phyloP scores from a whole-genome alignment of 139 green algal species.

The Picochlorum costavermella region DNA sequence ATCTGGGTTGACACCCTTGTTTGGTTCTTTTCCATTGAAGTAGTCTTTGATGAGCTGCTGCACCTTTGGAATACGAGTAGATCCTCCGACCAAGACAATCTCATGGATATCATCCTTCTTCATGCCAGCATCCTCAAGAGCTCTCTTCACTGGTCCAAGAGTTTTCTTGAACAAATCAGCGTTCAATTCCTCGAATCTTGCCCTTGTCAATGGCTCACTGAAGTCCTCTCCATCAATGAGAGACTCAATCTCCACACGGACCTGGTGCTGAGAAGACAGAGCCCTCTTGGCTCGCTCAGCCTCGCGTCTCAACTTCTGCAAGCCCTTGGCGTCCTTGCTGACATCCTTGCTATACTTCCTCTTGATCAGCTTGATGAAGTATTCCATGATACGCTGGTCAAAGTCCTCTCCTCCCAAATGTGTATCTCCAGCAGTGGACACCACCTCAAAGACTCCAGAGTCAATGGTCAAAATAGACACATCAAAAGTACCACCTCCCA shows the following conservation, averaged over 20 bases:
- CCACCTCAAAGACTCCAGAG: conserved; percentile 92
- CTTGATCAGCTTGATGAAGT: conserved; percentile 99
- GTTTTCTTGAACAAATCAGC: conserved; percentile 98
- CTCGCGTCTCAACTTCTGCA: conserved; percentile 94
- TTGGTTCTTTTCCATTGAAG: conserved; percentile 88
- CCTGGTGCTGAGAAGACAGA: conserved; percentile 87
- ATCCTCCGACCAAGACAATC: conserved; percentile 94
- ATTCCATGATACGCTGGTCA: conserved; percentile 96
- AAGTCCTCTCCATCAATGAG: conserved; percentile 93
- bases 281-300: conserved; percentile 96
- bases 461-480: conserved; percentile 98
- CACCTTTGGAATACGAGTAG: conserved; percentile 91
- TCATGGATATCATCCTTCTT: conserved; percentile 88
- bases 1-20: conserved; percentile 92
- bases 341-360: conserved; percentile 93
- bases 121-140: conserved; percentile 86
- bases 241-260: conserved; percentile 95
- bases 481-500: conserved; percentile 98
- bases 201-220: conserved; percentile 92
- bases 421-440: conserved; percentile 92
- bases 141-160: conserved; percentile 90
- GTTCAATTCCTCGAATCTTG: conserved; percentile 99
- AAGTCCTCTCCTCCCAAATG: conserved; percentile 98
- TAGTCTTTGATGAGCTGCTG: conserved; percentile 80
- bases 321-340: conserved; percentile 76